Base-by-base conservation (phyloP, 352 stramenopile species). In the Globisporangium orthogonon region DNA sequence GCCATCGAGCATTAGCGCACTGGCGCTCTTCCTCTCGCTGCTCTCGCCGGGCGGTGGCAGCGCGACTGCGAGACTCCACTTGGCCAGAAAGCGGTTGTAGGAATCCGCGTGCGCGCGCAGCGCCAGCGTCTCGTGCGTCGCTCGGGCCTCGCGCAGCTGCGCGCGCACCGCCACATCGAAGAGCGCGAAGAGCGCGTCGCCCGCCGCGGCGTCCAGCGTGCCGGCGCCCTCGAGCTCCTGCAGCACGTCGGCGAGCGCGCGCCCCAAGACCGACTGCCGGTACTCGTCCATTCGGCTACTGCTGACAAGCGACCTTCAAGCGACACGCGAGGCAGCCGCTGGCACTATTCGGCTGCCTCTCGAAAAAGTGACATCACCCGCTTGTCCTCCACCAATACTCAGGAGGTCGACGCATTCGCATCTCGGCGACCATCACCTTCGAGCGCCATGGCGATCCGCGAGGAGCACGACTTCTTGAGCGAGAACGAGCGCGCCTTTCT, bases 401-500 rank as follows among this genome's bases (percentile, higher is more conserved):
- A 23, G 23, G 23, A 23, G 23, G 31, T 31, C 4, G 17, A n/a
- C 17, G 11, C 17, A 18, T 13, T 48, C 43, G 43, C 14, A 7
- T 6, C 41, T 28, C 14, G 15, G 15, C 23, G 7, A 7, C 6
- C 5, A 28, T 5, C 17, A 14, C 7, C 14, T 35, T 17, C 29
- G 14, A 40, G n/a, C 50, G 18, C n/a, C 23, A 83, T 82, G 74
- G 72, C 76, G 53, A 67, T 77, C 56, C 64, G 66, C 40, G 78
- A 82, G 65, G 78, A 86, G 55, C 69, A 83, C 65, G 79, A 89
- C 67, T 86, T 90, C 56, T 65, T 90, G 55, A 90, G 78, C 66
- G 82, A 87, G 60, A 93, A 86, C 54, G 83, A 93, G 69, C 83
- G 81, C 63, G 64, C 79, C 65, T 94, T 91, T 64, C 71, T 91